A percentile compares a stretch with the other conserved stretches of the same genome.
Evolutionary conservation across 202 grass and related monocot genomes (phyloP).

Genomic region (Panicum virgatum): DNA sequence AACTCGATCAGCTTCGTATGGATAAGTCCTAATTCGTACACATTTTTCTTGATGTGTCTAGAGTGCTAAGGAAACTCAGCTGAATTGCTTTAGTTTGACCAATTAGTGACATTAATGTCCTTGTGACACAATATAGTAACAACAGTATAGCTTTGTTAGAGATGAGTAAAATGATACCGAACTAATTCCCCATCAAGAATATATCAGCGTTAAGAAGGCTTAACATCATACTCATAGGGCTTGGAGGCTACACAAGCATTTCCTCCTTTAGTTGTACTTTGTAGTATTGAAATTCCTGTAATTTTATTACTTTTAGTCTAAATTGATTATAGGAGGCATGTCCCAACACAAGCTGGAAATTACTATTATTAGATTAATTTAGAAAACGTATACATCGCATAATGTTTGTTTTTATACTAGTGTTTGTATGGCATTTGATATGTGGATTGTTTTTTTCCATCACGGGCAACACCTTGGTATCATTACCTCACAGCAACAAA

Average conservation of each 20-base stretch:
- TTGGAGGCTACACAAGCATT: neutral
- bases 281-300: slow-evolving; percentile 9
- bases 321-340: slow-evolving; percentile 22
- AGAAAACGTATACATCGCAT: neutral
- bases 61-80: neutral
- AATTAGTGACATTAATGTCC: neutral
- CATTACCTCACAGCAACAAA: too few species aligned
- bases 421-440: slow-evolving; percentile 15
- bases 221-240: neutral
- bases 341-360: slow-evolving; percentile 6
- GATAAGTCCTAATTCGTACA: neutral
- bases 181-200: slow-evolving; percentile 1
- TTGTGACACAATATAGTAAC: neutral
- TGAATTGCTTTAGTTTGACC: neutral
- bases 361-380: slow-evolving; percentile 21
- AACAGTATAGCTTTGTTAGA: neutral
- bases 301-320: neutral
- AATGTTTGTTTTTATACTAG: neutral
- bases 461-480: too few species aligned
- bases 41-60: neutral
- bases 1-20: slow-evolving; percentile 1
- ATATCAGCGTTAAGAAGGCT: slow-evolving; percentile 1
- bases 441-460: neutral
- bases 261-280: neutral
- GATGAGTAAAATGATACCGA: neutral